These are phyloP conservation scores for Chlorella ohadii DNA, from an alignment of 139 green algal species.

Conservation along the genomic window DNA sequence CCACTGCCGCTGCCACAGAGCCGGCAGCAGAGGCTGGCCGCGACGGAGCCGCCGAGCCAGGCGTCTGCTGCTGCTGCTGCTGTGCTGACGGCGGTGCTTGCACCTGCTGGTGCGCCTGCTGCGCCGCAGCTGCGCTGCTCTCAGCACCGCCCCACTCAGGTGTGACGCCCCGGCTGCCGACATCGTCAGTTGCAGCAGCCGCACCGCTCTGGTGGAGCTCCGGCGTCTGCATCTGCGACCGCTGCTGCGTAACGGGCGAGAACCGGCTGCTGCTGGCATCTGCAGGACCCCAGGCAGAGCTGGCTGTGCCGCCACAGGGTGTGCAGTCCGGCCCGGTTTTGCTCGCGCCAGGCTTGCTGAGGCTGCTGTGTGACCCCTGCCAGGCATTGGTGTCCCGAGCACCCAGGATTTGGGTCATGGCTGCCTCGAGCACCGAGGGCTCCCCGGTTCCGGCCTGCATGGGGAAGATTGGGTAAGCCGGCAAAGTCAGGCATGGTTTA, in stretches of 20 bases:
- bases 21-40: neutral
- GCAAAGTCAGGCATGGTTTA: too few relatives aligned
- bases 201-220: neutral
- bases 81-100: neutral
- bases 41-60: too few relatives aligned
- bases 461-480: neutral
- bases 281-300: neutral
- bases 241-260: slow-evolving; percentile 7
- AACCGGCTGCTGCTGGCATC: neutral
- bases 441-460: slow-evolving; percentile 3
- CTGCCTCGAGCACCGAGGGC: neutral
- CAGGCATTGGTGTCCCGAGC: neutral
- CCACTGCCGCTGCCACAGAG: neutral
- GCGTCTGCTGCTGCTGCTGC: neutral
- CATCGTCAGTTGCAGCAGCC: neutral
- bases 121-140: neutral
- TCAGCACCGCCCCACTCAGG: neutral
- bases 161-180: neutral
- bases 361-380: neutral
- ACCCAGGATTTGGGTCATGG: neutral
- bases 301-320: neutral
- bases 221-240: slow-evolving; percentile 1
- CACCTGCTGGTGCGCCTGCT: neutral
- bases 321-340: neutral
- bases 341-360: neutral